Evolutionary conservation across 345 rosid genomes (phyloP).

Genomic region (Euclidium syriacum): DNA sequence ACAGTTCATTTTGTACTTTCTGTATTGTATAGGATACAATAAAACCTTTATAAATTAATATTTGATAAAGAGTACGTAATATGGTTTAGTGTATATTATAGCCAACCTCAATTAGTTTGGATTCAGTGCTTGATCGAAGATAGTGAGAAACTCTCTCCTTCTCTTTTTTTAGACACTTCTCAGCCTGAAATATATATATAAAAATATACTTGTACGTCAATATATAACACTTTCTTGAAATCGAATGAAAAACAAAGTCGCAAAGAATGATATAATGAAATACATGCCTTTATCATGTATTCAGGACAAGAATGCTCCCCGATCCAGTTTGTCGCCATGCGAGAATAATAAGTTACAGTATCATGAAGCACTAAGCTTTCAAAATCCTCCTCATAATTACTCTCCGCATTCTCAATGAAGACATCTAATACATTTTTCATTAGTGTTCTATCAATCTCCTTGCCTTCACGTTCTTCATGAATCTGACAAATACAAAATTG

Average conservation of each 20-base stretch:
- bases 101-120: slow-evolving; percentile 56
- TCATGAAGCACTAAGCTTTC: slow-evolving; percentile 56
- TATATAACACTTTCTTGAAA: no score
- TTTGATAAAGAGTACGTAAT: no score
- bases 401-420: slow-evolving; percentile 69
- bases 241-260: no score
- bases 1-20: slow-evolving; percentile 67
- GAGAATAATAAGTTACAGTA: slow-evolving; percentile 60
- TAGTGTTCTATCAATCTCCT: slow-evolving; percentile 63
- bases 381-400: slow-evolving; percentile 54
- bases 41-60: no score
- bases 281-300: slow-evolving; percentile 83
- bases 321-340: slow-evolving; percentile 79
- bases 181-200: no score
- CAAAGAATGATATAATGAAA: no score
- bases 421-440: slow-evolving; percentile 67
- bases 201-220: no score
- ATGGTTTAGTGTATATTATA: no score
- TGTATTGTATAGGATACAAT: no score
- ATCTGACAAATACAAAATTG: slow-evolving; percentile 6
- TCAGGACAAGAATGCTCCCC: slow-evolving; percentile 61
- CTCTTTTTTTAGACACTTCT: slow-evolving; percentile 76
- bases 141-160: slow-evolving; percentile 77
- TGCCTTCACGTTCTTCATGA: slow-evolving; percentile 80
- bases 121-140: slow-evolving; percentile 66